Conservation (phyloP, 768 basidiomycete species). For the Kwoniella botswanensis region DNA sequence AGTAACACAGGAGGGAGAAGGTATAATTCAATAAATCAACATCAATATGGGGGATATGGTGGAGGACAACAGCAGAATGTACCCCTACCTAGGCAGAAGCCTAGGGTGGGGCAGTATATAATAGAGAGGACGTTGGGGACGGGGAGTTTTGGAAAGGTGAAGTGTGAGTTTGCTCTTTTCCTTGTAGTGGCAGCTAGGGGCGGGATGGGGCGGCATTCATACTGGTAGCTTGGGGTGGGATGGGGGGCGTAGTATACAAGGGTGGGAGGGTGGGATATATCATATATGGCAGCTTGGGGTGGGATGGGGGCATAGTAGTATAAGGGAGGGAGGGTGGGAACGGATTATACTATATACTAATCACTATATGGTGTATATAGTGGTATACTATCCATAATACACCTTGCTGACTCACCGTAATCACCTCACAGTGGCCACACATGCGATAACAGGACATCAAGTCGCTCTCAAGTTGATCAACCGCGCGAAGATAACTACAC, state of each 20-base stretch:
- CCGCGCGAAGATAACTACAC: conserved; percentile 87
- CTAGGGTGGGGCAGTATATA: conserved; percentile 88
- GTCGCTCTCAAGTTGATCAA: conserved; percentile 99
- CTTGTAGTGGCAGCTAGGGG: not conserved
- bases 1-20: conserved; percentile 4
- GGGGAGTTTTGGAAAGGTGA: conserved; percentile 98
- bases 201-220: not conserved
- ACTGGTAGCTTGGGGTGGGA: not conserved
- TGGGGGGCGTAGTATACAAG: not conserved
- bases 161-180: conserved; percentile 71
- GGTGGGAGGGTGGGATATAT: not conserved
- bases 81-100: conserved; percentile 52
- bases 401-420: not conserved
- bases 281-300: not conserved
- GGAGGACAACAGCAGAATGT: conserved; percentile 10
- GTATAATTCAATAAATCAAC: conserved; percentile 1
- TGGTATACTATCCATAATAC: too few species aligned
- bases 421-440: conserved; percentile 74
- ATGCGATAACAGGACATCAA: conserved; percentile 90
- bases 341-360: not conserved
- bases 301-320: not conserved
- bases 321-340: not conserved
- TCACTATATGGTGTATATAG: not conserved
- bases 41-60: conserved; percentile 5
- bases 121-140: conserved; percentile 88